Conservation (phyloP, 306 rosid genomes). For the Sphenostylis stenocarpa region DNA sequence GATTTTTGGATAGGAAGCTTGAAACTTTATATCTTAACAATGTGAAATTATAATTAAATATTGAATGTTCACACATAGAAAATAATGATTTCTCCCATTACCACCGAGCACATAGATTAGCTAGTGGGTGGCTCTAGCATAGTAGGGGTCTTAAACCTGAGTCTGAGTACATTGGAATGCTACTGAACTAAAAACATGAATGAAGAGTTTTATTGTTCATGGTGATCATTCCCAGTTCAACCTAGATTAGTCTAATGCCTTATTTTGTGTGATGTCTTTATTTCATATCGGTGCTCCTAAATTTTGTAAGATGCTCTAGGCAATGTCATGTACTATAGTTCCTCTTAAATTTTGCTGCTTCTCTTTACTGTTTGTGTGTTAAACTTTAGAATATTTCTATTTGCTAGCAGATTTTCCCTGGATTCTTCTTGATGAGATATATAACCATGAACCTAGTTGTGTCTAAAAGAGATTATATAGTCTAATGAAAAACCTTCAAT, state of each 20-base stretch:
- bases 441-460: background rate
- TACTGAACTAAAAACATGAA: background rate
- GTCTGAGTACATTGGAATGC: background rate
- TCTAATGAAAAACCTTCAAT: background rate
- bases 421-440: background rate
- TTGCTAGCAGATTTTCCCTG: slow-evolving; percentile 10
- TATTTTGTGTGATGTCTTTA: background rate
- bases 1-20: background rate
- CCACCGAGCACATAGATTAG: background rate
- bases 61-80: background rate
- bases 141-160: background rate
- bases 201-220: background rate
- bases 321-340: background rate
- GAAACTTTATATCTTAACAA: background rate
- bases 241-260: background rate
- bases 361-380: background rate
- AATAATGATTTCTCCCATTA: background rate
- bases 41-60: background rate
- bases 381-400: slow-evolving; percentile 8
- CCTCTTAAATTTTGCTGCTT: background rate
- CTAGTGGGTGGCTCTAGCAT: background rate
- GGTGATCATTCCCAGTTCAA: background rate
- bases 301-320: background rate
- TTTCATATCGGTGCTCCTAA: background rate
- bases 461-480: background rate